A percentile compares a stretch with the other conserved stretches of the same genome.
Conservation (phyloP, 495 filamentous ascomycete genomes). For the Umbilicaria muhlenbergii region DNA sequence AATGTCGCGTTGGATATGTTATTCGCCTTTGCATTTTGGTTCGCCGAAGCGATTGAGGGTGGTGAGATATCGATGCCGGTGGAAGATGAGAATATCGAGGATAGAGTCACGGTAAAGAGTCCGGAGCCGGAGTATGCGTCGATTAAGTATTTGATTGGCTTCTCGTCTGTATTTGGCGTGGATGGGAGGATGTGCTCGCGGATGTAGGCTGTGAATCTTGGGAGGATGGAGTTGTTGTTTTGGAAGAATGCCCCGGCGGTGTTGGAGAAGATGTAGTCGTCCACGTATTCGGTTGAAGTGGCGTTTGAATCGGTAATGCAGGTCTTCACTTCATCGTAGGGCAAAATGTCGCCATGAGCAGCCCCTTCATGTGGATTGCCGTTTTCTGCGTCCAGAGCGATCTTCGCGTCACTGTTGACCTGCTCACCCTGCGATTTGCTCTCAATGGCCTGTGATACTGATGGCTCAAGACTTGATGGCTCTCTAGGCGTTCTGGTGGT, state of each 20-base stretch:
- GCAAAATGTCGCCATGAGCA: slow-evolving; percentile 2
- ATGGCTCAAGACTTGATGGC: no score
- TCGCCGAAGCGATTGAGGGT: slow-evolving; percentile 58
- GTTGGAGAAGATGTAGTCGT: slow-evolving; percentile 72
- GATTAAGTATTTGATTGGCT: slow-evolving; percentile 65
- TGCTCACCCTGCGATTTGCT: not conserved
- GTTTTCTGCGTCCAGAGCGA: not conserved
- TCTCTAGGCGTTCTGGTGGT: slow-evolving; percentile 52
- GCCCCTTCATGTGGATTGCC: not conserved
- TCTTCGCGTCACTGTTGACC: not conserved
- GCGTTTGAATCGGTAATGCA: slow-evolving; percentile 78
- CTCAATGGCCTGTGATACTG: no score
- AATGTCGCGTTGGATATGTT: slow-evolving; percentile 58
- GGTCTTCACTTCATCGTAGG: slow-evolving; percentile 59
- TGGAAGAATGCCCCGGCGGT: slow-evolving; percentile 93
- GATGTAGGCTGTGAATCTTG: slow-evolving; percentile 78
- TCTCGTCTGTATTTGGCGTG: slow-evolving; percentile 9
- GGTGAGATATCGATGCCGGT: slow-evolving; percentile 58
- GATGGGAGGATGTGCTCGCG: slow-evolving; percentile 53
- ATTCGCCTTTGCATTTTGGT: slow-evolving; percentile 63
- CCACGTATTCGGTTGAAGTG: slow-evolving; percentile 70
- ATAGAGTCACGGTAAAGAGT: slow-evolving; percentile 90
- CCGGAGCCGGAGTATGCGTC: slow-evolving; percentile 96
- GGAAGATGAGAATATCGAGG: slow-evolving; percentile 55
- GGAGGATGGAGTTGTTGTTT: slow-evolving; percentile 98